Evolutionary conservation across 2,329 filamentous ascomycete genomes (phyloP).

Genomic region (Penicillium paneum): DNA sequence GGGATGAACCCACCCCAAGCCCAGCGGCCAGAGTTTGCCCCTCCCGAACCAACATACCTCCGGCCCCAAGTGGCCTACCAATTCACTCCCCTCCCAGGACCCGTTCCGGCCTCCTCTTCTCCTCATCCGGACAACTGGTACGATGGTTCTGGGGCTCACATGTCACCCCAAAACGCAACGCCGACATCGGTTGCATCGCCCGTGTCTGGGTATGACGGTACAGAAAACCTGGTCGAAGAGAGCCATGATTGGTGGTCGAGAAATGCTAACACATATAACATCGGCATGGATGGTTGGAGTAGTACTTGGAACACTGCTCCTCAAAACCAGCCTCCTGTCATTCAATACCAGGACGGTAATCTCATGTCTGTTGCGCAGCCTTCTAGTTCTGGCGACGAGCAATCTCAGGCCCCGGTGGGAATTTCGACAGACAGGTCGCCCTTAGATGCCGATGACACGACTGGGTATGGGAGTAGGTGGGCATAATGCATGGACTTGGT

Average conservation of each 20-base stretch:
- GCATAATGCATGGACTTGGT: background rate
- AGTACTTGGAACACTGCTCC: constrained; percentile 29
- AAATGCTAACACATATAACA: constrained; percentile 59
- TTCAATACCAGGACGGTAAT: constrained; percentile 11
- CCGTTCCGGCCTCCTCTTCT: constrained; percentile 13
- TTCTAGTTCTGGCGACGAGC: background rate
- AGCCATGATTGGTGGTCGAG: constrained; percentile 64
- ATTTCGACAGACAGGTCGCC: constrained; percentile 1
- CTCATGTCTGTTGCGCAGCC: constrained; percentile 1
- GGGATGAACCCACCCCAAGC: constrained; percentile 18
- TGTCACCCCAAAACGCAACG: constrained; percentile 17
- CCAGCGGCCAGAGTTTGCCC: constrained; percentile 21
- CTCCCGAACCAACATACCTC: constrained; percentile 36
- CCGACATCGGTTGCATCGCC: constrained; percentile 34
- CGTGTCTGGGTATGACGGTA: constrained; percentile 56
- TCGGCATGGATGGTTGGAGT: constrained; percentile 62
- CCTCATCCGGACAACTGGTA: constrained; percentile 34
- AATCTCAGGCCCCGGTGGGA: background rate
- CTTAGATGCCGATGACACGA: background rate
- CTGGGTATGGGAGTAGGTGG: constrained; percentile 15
- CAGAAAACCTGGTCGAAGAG: constrained; percentile 60
- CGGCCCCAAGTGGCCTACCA: constrained; percentile 24
- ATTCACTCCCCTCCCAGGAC: constrained; percentile 10
- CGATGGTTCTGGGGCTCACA: constrained; percentile 7
- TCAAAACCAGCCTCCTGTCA: constrained; percentile 6